Base-by-base conservation (phyloP, 805 yeast species). In the Candida berthetii region DNA sequence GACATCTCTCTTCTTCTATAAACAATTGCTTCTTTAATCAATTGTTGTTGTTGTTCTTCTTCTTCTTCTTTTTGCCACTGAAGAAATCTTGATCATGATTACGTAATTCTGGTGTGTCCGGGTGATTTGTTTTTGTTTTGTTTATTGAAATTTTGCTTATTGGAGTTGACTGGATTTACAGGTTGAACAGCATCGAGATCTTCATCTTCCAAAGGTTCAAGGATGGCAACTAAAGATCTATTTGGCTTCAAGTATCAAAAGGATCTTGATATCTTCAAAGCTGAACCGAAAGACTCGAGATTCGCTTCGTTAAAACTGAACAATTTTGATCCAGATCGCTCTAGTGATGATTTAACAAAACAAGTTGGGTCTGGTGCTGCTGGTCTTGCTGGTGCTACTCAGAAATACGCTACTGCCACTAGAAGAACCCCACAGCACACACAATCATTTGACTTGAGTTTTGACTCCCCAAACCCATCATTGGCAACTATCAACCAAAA, bases 341-440 rank as follows among this genome's bases (percentile, higher is more conserved):
- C 56, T 1, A 29, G 46, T 4, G 56, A 54, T 29, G 58, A 53
- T 19, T 35, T 50, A 15, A 39, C 42, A 2, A 39, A 46, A 13
- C 5, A 13, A 10, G 37, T 15, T 14, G 29, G 35, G n/a, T 17
- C 37, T 4, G 29, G 29, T 11, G 13, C 9, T 22, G 25, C 29
- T 27, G 29, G n/a, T 27, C 9, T 27, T 13, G 29, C n/a, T 27
- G n/a, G 13, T 27, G 29, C 29, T 27, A 10, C 29, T 9, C 13
- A 27, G n/a, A 27, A 27, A 27, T 13, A 27, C 4, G 9, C 29
- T 11, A 27, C 29, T 27, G 29, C 29, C 8, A 11, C 39, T 27
- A 51, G 58, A 53, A 48, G 60, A 38, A 53, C 58, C 2, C 60
- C 56, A 8, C 44, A 46, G 7, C 57, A 52, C 27, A 53, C 47